Percentiles rank a stretch among this genome's conserved stretches.
Evolutionary conservation across 2,329 filamentous ascomycete species (phyloP).

Genomic region (Arachnopeziza araneosa): DNA sequence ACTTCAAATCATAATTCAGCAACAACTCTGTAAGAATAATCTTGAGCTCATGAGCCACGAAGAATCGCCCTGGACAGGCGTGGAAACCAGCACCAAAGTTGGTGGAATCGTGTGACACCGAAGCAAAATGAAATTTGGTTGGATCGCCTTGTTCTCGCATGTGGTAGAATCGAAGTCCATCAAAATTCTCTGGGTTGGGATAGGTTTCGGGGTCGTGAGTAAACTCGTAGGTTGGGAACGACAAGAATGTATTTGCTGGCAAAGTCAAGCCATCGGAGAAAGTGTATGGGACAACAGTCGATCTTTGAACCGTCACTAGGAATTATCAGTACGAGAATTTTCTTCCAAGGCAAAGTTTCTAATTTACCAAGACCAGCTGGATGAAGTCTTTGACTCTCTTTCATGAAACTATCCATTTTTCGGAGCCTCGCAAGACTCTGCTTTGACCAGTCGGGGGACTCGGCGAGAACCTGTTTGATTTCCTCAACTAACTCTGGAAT

Average conservation of each 20-base stretch:
- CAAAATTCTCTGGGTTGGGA: slow-evolving; percentile 1
- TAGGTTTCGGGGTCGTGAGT: too few species aligned
- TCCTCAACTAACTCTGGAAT: not conserved
- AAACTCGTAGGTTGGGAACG: too few species aligned
- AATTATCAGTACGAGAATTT: too few species aligned
- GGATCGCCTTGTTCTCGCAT: slow-evolving; percentile 15
- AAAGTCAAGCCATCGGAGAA: too few species aligned
- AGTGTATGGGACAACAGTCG: too few species aligned
- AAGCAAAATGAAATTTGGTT: slow-evolving; percentile 32
- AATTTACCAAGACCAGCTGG: not conserved
- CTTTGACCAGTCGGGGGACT: not conserved
- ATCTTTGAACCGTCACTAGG: too few species aligned
- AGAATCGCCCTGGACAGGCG: slow-evolving; percentile 39
- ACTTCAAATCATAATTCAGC: slow-evolving; percentile 31
- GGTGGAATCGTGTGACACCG: slow-evolving; percentile 28
- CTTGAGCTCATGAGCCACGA: slow-evolving; percentile 37
- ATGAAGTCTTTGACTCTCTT: not conserved
- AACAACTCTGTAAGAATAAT: slow-evolving; percentile 29
- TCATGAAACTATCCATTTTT: not conserved
- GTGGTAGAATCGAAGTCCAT: slow-evolving; percentile 16
- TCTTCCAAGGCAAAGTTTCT: too few species aligned
- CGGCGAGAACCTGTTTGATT: not conserved
- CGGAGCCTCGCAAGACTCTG: not conserved
- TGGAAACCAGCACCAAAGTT: slow-evolving; percentile 38
- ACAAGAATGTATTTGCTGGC: too few species aligned